A percentile compares a stretch with the other conserved stretches of the same genome.
These are phyloP conservation scores for Volvariella surrecta DNA, from an alignment of 1,284 basidiomycete species.

Conservation along the genomic window DNA sequence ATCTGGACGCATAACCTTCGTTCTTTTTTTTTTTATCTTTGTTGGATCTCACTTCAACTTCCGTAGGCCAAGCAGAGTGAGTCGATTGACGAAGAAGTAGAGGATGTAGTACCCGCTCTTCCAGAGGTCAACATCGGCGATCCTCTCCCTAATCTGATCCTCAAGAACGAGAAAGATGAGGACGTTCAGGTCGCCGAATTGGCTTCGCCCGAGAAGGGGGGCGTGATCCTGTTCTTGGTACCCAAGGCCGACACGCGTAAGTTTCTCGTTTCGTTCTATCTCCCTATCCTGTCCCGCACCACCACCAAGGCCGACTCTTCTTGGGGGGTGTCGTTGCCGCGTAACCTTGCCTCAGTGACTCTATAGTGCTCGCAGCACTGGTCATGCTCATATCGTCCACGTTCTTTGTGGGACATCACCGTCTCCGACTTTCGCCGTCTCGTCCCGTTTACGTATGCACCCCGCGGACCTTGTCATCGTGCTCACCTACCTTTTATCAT, in stretches of 20 bases:
- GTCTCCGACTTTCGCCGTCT: too few species aligned
- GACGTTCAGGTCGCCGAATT: slow-evolving; percentile 59
- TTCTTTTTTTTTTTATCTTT: slow-evolving; percentile 5
- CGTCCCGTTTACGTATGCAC: too few species aligned
- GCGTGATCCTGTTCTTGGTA: slow-evolving; percentile 77
- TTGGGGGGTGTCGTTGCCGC: neutral
- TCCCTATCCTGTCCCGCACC: slow-evolving; percentile 2
- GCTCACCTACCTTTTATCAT: neutral
- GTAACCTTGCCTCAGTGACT: too few species aligned
- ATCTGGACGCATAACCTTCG: too few species aligned
- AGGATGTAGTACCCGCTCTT: slow-evolving; percentile 19
- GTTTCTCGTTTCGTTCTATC: slow-evolving; percentile 24
- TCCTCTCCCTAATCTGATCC: slow-evolving; percentile 60
- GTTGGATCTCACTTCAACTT: slow-evolving; percentile 18
- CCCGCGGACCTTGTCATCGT: neutral
- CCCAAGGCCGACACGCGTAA: slow-evolving; percentile 81
- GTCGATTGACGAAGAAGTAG: slow-evolving; percentile 22
- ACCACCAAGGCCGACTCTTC: neutral
- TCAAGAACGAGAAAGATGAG: slow-evolving; percentile 76
- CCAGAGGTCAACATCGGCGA: slow-evolving; percentile 64
- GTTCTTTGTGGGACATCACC: neutral
- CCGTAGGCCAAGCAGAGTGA: slow-evolving; percentile 11
- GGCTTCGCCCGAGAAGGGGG: slow-evolving; percentile 47
- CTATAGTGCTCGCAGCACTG: too few species aligned
- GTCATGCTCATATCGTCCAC: neutral